Conservation (phyloP, 345 rosid species). For the Bruguiera parviflora region DNA sequence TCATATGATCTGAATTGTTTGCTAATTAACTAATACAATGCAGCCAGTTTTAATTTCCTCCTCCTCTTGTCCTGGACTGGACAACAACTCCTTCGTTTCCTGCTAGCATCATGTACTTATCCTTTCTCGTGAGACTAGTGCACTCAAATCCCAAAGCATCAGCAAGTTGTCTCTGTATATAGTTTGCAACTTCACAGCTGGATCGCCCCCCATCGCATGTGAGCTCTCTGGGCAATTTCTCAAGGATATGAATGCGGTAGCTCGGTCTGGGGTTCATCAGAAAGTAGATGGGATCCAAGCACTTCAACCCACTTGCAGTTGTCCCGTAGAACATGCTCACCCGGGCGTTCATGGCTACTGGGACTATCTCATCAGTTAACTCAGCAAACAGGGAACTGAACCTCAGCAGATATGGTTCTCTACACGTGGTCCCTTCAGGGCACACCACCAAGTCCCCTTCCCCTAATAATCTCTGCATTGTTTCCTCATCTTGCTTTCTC, state of each 20-base stretch:
- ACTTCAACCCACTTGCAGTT: conserved; percentile 27
- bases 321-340: conserved; percentile 34
- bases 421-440: conserved; percentile 95
- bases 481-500: conserved; percentile 55
- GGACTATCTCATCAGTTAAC: conserved; percentile 61
- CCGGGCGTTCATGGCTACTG: conserved; percentile 20
- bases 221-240: conserved; percentile 22
- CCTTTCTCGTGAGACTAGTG: conserved; percentile 24
- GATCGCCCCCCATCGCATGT: conserved; percentile 24
- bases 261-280: conserved; percentile 27
- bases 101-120: conserved; percentile 31
- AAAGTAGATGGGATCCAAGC: conserved; percentile 28
- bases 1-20: too few species aligned
- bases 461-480: conserved; percentile 59
- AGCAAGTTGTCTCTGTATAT: conserved; percentile 20
- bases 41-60: neutral
- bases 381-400: conserved; percentile 92
- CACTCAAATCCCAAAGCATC: conserved; percentile 28
- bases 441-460: conserved; percentile 88
- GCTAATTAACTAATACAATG: too few species aligned
- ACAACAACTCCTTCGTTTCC: conserved; percentile 29
- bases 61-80: neutral
- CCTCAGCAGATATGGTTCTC: conserved; percentile 84
- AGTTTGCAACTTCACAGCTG: conserved; percentile 28
- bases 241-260: conserved; percentile 20